These are phyloP conservation scores for Aspergillus pseudoterreus DNA, from an alignment of 2,329 filamentous ascomycete genomes.

Conservation along the genomic window DNA sequence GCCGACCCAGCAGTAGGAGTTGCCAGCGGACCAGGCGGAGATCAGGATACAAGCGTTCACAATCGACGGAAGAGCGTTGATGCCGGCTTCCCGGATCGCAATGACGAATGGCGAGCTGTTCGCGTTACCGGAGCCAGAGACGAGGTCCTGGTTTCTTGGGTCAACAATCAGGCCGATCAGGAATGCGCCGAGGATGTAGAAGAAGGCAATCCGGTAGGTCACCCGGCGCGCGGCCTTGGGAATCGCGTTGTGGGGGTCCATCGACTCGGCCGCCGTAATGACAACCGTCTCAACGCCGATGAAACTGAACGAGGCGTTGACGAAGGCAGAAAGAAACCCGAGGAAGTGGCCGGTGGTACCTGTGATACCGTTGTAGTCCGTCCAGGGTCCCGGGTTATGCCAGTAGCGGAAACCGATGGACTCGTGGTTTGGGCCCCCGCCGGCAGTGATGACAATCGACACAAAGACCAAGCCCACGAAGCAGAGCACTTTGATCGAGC, in stretches of 20 bases:
- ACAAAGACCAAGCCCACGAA: conserved; percentile 27
- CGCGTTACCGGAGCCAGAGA: conserved; percentile 25
- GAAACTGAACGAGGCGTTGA: conserved; percentile 40
- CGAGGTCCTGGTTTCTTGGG: conserved; percentile 17
- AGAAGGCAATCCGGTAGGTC: conserved; percentile 36
- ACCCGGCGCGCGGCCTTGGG: conserved; percentile 41
- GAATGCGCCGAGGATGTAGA: conserved; percentile 33
- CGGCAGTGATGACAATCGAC: conserved; percentile 32
- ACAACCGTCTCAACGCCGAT: conserved; percentile 41
- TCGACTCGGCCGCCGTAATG: conserved; percentile 39
- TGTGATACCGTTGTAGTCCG: conserved; percentile 27
- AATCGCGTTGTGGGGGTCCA: conserved; percentile 37
- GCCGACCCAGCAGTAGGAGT: conserved; percentile 48
- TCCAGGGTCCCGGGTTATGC: conserved; percentile 32
- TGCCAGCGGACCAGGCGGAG: conserved; percentile 39
- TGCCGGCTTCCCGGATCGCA: conserved; percentile 32
- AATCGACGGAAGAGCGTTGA: conserved; percentile 30
- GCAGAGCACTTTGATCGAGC: conserved; percentile 30
- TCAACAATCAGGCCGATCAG: conserved; percentile 29
- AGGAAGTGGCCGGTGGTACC: conserved; percentile 33
- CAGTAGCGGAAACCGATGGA: conserved; percentile 34
- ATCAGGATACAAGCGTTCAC: conserved; percentile 36
- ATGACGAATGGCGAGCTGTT: conserved; percentile 35
- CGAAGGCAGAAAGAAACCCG: conserved; percentile 36
- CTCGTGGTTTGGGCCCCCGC: conserved; percentile 28